These are phyloP conservation scores for Kluyveromyces marxianus DNA, from an alignment of 1,139 yeast genomes.

Conservation along the genomic window DNA sequence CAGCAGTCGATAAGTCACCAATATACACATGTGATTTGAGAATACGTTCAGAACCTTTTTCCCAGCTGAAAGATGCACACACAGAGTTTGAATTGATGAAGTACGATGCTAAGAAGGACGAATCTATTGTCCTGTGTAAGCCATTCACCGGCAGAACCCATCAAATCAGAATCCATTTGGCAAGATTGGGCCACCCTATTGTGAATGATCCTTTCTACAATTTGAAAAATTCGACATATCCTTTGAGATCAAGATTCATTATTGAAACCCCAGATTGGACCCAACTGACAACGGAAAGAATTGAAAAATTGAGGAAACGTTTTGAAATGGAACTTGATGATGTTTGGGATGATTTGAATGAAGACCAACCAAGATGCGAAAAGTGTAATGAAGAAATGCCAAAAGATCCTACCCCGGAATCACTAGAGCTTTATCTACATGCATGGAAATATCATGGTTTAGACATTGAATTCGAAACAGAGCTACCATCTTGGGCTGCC, in stretches of 20 bases:
- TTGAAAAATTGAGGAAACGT: conserved; percentile 22
- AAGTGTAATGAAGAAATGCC: conserved; percentile 41
- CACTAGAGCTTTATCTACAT: conserved; percentile 48
- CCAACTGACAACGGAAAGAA: conserved; percentile 42
- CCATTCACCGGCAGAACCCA: conserved; percentile 75
- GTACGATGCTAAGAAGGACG: conserved; percentile 32
- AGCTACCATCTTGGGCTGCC: conserved; percentile 71
- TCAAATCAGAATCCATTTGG: conserved; percentile 68
- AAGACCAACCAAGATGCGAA: conserved; percentile 38
- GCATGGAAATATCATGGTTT: conserved; percentile 42
- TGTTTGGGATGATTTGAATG: conserved; percentile 10
- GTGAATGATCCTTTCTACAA: conserved; percentile 58
- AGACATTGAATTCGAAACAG: conserved; percentile 62
- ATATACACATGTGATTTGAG: conserved; percentile 38
- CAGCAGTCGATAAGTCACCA: conserved; percentile 47
- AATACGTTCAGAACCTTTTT: conserved; percentile 45
- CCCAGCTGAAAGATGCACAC: conserved; percentile 32
- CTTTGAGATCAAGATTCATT: conserved; percentile 21
- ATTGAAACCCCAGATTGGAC: conserved; percentile 60
- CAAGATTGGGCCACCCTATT: conserved; percentile 61
- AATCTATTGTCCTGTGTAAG: conserved; percentile 54
- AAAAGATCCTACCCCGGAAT: conserved; percentile 34
- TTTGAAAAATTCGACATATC: conserved; percentile 22
- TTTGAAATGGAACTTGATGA: conserved; percentile 19
- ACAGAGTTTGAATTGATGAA: conserved; percentile 36